phyloP scores from a whole-genome alignment of 768 basidiomycete species.

The Tylopilus sp. region DNA sequence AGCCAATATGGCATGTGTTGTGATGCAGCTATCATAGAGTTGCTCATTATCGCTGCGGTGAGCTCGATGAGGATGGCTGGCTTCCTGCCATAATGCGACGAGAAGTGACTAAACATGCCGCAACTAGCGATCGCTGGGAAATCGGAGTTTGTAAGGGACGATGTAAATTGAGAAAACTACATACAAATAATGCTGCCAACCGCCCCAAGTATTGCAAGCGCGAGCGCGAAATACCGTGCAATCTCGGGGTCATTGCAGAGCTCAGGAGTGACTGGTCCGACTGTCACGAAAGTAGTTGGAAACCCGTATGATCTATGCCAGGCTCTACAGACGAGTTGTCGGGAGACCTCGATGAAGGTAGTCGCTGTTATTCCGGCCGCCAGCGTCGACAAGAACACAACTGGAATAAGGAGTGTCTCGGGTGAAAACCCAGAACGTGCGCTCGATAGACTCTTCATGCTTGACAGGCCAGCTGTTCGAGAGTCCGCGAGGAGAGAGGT shows the following conservation, averaged over 20 bases:
- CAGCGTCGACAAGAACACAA: slow-evolving; percentile 22
- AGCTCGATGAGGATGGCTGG: slow-evolving; percentile 16
- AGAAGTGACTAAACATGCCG: slow-evolving; percentile 21
- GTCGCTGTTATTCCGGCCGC: slow-evolving; percentile 23
- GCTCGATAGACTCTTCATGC: background rate
- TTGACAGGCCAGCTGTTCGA: background rate
- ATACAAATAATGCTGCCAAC: slow-evolving; percentile 20
- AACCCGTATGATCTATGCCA: slow-evolving; percentile 18
- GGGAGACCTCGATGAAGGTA: slow-evolving; percentile 25
- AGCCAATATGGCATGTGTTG: slow-evolving; percentile 14
- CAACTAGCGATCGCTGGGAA: slow-evolving; percentile 23
- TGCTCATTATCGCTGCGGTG: slow-evolving; percentile 3
- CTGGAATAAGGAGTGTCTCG: slow-evolving; percentile 24
- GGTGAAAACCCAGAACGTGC: slow-evolving; percentile 7
- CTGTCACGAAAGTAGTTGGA: slow-evolving; percentile 5
- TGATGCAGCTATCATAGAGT: slow-evolving; percentile 16
- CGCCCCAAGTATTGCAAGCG: slow-evolving; percentile 13
- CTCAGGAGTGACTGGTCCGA: slow-evolving; percentile 5
- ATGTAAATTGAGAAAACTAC: background rate
- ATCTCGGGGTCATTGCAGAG: slow-evolving; percentile 23
- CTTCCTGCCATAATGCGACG: slow-evolving; percentile 28
- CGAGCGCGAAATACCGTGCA: slow-evolving; percentile 19
- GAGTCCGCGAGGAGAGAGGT: slow-evolving; percentile 8
- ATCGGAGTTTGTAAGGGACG: background rate
- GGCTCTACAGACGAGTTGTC: slow-evolving; percentile 24